Base-by-base conservation (phyloP, 768 basidiomycete species). In the Mycena crocata region DNA sequence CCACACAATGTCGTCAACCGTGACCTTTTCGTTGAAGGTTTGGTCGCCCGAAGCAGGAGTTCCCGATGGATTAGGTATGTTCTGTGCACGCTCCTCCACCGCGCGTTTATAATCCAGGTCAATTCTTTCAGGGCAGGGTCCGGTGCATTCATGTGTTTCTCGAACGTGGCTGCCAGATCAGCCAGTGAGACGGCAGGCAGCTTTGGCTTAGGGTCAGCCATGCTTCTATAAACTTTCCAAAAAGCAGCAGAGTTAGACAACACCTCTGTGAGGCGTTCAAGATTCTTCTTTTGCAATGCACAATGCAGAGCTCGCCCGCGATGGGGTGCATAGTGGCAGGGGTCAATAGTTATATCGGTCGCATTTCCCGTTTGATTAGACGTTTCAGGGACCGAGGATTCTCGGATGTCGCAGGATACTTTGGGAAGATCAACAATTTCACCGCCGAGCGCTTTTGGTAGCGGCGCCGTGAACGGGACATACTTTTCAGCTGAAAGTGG, bases 191-290 rank as follows among this genome's bases (percentile, higher is more conserved):
- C 56, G 2, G 56, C 56, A 15, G 56, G 30, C 1, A 2, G 9
- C 17, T 9, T 5, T 5, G 39, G 39, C 30, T 34, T 57, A 4
- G 42, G 56, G 21, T 57, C 31, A 0, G n/a, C 42, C 56, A 57
- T 57, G 28, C 26, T n/a, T 5, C 54, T 1, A 14, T 44, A 45
- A 3, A 57, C 56, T 45, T 57, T 57, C 56, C 56, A 57, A 45
- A 57, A 57, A 45, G 40, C 56, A 10, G 56, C 56, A 4, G 56
- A 45, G n/a, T 57, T 57, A 14, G 56, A 57, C 1, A 42, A 57
- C n/a, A 31, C 56, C 0, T 45, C 40, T 1, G 28, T 45, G 5
- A 57, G 31, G 8, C 56, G 40, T 12, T 57, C 34, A 14, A 57
- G 44, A 24, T 57, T n/a, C 3, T 30, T 23, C 1, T 23, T 12